A percentile compares a stretch with the other conserved stretches of the same genome.
Conservation (phyloP, 2,329 filamentous ascomycete species). For the Aspergillus ustus region DNA sequence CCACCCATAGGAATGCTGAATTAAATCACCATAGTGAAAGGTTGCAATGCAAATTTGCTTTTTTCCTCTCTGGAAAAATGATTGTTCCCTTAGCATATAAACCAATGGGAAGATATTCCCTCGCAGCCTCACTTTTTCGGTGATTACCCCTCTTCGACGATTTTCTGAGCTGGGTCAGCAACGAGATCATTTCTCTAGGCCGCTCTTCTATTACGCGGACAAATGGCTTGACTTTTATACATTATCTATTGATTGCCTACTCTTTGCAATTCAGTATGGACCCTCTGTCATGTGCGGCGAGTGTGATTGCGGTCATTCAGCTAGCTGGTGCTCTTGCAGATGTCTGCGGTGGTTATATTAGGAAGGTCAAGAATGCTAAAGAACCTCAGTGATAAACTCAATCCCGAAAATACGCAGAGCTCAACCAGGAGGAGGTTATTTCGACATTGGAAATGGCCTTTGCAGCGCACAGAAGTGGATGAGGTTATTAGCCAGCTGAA, state of each 20-base stretch:
- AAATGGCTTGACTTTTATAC: background rate
- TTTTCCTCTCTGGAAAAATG: background rate
- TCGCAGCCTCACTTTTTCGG: background rate
- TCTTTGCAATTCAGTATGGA: background rate
- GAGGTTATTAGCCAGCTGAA: background rate
- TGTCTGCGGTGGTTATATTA: background rate
- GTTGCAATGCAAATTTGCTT: constrained; percentile 4
- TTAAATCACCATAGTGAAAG: too few relatives aligned
- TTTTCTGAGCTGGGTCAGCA: background rate
- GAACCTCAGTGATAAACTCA: background rate
- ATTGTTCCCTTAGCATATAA: background rate
- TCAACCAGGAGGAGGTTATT: background rate
- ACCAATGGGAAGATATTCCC: background rate
- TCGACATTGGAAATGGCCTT: background rate
- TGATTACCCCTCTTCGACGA: background rate
- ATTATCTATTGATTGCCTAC: background rate
- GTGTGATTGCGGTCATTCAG: background rate
- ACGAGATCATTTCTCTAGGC: background rate
- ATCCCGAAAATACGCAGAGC: constrained; percentile 1
- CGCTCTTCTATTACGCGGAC: background rate
- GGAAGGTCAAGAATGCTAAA: background rate
- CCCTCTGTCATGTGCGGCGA: background rate
- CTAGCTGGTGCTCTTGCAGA: background rate
- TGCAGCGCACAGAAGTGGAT: background rate
- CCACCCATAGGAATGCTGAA: too few relatives aligned